Base-by-base conservation (phyloP, 768 basidiomycete genomes). In the Calvatia gigantea region DNA sequence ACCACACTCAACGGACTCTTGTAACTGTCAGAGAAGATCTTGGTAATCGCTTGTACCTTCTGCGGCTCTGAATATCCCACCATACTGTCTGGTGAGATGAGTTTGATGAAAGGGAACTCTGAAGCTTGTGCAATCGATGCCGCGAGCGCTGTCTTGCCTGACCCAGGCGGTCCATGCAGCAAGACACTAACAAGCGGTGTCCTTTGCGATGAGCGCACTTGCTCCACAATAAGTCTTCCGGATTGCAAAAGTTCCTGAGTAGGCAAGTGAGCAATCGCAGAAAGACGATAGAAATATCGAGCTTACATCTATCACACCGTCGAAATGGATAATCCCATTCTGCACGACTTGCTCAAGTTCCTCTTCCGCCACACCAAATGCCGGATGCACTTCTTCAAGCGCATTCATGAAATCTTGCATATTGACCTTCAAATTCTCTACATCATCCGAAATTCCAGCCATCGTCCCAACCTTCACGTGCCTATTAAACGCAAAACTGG, bases 381-480 rank as follows among this genome's bases (percentile, higher is more conserved):
- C 93, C 8, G 97, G 93, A 60, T 94, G 91, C 1, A 98, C 92
- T 66, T 99, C 97, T 0, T 93, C 89, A 46, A 99, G 73, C 0
- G 96, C 97, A 64, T 83, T 83, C 79, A 90, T 71, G 68, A 99
- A 99, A 71, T 98, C 97, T 6, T 70, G 69, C 51, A 86, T 75
- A 59, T 91, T 91, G 32, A 99, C 95, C 57, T 91, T 80, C 67
- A 99, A 75, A 62, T 94, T 87, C 70, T 97, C 95, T 49, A 98
- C 85, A 67, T 99, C 94, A 63, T 97, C 91, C 15, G 92, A 94
- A 54, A 98, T 91, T 7, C 94, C 97, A 1, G 97, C 97, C 76
- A 97, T 87, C 4, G 95, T 97, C 14, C 97, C 97, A 57, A 98
- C 88, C 74, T 98, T 98, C 64, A 98, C 94, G 67, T 99, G 97